Base-by-base conservation (phyloP, 2,329 filamentous ascomycete genomes). In the Raffaelea albimanens region DNA sequence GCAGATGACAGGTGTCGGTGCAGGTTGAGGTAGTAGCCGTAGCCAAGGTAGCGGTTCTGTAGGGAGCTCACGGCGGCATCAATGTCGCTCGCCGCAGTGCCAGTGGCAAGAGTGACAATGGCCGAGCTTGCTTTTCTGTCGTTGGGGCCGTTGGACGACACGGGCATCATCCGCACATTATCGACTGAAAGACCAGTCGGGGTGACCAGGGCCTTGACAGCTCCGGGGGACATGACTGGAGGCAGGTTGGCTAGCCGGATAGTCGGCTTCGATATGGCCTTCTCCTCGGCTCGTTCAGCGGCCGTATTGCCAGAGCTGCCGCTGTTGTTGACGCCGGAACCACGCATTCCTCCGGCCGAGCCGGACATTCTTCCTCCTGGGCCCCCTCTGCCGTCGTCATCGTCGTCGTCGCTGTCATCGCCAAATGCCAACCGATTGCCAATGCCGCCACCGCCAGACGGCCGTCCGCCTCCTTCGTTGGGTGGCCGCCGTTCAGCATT, bases 41-140 rank as follows among this genome's bases (percentile, higher is more conserved):
- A 88, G 16, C 90, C 90, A 16, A 95, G 69, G 61, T 96, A 95
- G 55, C 76, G 80, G 54, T 93, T 89, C 59, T 94, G 87, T 29
- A 95, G 67, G 3, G 77, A 67, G 59, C 82, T 91, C 45, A 95
- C 86, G 1, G 83, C 78, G 4, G 79, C 74, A 58, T 96, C 89
- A 46, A 96, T 90, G 48, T 94, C 87, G 21, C 82, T 85, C 1
- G 84, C 85, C 0, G 88, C 79, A 0, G 88, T 93, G 54, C 93
- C 87, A 49, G 85, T 81, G 1, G 85, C 81, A 25, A 95, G 67
- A 0, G 85, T 89, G 41, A 93, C 84, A 56, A 95, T 87, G 4
- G 88, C 88, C 16, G 86, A 76, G 31, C 80, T 75, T 2, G 83
- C 84, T 58, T 82, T 89, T 50, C 84, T 76, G 55, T 90, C 85